Conservation (phyloP, 164 flowering plant genomes). For the Euptelea pleiosperma region DNA sequence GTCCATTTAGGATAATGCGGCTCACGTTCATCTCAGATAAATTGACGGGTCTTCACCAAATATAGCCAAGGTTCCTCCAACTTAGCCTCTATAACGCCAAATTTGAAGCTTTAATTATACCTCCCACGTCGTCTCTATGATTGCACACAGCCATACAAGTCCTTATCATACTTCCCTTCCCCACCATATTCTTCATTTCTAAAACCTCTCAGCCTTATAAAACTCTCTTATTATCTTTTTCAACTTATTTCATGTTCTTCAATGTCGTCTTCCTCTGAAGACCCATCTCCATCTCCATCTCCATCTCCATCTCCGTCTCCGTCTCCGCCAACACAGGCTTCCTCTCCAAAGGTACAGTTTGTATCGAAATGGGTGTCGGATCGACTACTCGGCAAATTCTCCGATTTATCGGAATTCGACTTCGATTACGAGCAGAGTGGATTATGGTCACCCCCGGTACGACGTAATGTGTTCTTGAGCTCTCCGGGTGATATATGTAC, state of each 20-base stretch:
- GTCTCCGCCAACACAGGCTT: neutral
- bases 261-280: neutral
- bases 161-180: constrained; percentile 15
- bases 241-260: neutral
- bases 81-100: no score
- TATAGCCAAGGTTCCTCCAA: no score
- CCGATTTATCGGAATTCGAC: constrained; percentile 54
- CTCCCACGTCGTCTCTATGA: constrained; percentile 28
- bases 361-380: constrained; percentile 58
- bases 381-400: constrained; percentile 57
- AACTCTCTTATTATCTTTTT: neutral
- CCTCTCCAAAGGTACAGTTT: constrained; percentile 32
- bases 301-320: constrained; percentile 15
- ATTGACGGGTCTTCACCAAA: no score
- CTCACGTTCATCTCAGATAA: no score
- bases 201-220: neutral
- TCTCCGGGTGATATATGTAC: constrained; percentile 42
- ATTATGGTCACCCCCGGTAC: constrained; percentile 80
- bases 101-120: no score
- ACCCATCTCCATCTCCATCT: neutral
- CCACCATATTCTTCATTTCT: neutral
- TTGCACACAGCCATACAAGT: constrained; percentile 33
- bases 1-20: no score
- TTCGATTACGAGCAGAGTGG: constrained; percentile 68
- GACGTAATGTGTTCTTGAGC: constrained; percentile 42